Evolutionary conservation across 2,329 filamentous ascomycete genomes (phyloP), one percentile per base, ranked within the genome.

Genomic region (Blastomyces percursus): DNA sequence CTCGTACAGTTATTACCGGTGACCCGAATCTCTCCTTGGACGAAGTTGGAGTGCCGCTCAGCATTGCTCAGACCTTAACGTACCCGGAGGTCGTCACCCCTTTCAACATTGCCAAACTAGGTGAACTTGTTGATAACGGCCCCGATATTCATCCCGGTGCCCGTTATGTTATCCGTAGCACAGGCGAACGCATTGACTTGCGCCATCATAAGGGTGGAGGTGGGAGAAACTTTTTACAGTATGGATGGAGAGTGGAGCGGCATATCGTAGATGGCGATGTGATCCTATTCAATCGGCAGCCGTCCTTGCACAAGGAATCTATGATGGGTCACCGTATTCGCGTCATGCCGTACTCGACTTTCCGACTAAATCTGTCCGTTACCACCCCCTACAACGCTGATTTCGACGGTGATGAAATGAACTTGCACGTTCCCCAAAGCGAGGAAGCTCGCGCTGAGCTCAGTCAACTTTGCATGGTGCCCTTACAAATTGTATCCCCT

Each of bases 321-420:
- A 99, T 99, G 94, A 99, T 99, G 95, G 94, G 91, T 76, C 94
- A 99, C 77, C 87, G 91, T 70, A 94, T 99, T 66, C 88, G 88
- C 64, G 94, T 99, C 65, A 97, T 99, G 92, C 94, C 94, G 2
- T 99, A 96, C 76, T 99, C 94, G 6, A 99, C 94, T 1, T 99
- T 99, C 81, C 88, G 94, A 66, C 84, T 99, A 56, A 99, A 99
- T 72, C 77, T 99, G 69, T 99, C 94, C 0, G 94, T 99, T 72
- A 99, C 95, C 0, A 96, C 92, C 35, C 94, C 94, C 0, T 99
- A 99, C 82, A 99, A 99, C 79, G 94, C 94, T 70, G 94, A 99
- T 89, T 99, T 99, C 78, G 94, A 99, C 73, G 94, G 94, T 78
- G 94, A 99, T 75, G 94, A 99, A 78, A 99, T 99, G 94, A 99